phyloP scores from a whole-genome alignment of 169 alveolate genomes.

The Cryptosporidium sp. region DNA sequence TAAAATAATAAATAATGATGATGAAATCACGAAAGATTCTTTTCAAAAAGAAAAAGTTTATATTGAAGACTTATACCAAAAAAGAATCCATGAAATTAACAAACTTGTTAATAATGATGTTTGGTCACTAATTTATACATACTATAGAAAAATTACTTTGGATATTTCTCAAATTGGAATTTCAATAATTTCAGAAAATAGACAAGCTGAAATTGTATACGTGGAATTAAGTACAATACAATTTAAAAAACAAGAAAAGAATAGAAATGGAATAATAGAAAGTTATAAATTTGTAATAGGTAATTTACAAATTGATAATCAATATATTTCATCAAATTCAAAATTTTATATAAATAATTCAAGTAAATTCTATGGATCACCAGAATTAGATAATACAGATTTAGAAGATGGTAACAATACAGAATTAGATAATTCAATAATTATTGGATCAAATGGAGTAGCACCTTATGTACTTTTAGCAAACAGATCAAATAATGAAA shows the following conservation, averaged over 20 bases:
- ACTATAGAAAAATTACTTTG: constrained; percentile 38
- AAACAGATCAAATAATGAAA: constrained; percentile 2
- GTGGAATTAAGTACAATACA: constrained; percentile 62
- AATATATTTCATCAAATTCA: constrained; percentile 40
- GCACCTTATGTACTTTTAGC: constrained; percentile 66
- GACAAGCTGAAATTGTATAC: constrained; percentile 58
- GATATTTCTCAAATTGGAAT: constrained; percentile 66
- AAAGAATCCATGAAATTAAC: constrained; percentile 32
- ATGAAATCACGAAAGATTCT: not conserved
- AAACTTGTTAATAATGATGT: constrained; percentile 27
- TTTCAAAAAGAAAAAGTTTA: not conserved
- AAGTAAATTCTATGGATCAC: constrained; percentile 22
- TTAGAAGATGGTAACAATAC: not conserved
- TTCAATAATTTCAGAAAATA: constrained; percentile 63
- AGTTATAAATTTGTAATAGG: constrained; percentile 44
- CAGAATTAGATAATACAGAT: not conserved
- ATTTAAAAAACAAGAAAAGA: constrained; percentile 57
- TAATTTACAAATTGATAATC: constrained; percentile 54
- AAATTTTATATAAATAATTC: constrained; percentile 43
- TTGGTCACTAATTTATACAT: constrained; percentile 50
- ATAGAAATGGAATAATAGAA: constrained; percentile 55
- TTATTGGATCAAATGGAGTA: not conserved
- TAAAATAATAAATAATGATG: not conserved
- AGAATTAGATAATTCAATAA: not conserved
- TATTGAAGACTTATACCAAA: constrained; percentile 50